Evolutionary conservation across 108 stramenopile genomes (phyloP).

Genomic region (Stephanodiscus triporus): DNA sequence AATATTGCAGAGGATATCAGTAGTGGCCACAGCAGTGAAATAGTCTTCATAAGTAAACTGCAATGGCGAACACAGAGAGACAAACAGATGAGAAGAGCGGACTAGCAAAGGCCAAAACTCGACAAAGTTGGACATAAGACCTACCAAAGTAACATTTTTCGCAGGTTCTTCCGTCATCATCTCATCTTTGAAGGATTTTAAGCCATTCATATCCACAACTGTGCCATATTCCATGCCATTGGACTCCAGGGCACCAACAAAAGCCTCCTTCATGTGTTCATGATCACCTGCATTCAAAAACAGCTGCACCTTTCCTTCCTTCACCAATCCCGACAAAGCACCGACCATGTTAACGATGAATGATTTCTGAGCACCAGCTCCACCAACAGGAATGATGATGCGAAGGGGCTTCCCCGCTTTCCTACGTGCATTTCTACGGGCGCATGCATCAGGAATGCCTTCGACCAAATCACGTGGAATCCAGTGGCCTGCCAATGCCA

Average conservation of each 20-base stretch:
- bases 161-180: slow-evolving; percentile 66
- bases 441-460: slow-evolving; percentile 70
- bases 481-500: slow-evolving; percentile 85
- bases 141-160: slow-evolving; percentile 64
- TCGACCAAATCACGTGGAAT: slow-evolving; percentile 82
- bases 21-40: slow-evolving; percentile 92
- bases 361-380: slow-evolving; percentile 90
- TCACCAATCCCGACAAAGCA: slow-evolving; percentile 57
- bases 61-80: neutral
- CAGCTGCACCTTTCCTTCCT: slow-evolving; percentile 75
- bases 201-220: slow-evolving; percentile 65
- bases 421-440: slow-evolving; percentile 65
- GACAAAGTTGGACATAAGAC: neutral
- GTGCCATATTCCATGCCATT: slow-evolving; percentile 68
- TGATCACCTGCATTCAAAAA: slow-evolving; percentile 94
- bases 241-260: slow-evolving; percentile 68
- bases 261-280: slow-evolving; percentile 82
- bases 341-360: slow-evolving; percentile 81
- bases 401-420: slow-evolving; percentile 68
- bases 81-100: neutral
- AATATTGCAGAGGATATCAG: slow-evolving; percentile 87
- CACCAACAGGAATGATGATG: slow-evolving; percentile 89
- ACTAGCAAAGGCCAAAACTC: neutral
- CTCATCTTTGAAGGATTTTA: slow-evolving; percentile 61
- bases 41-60: slow-evolving; percentile 89